Conservation (phyloP, 2,329 filamentous ascomycete species). For the Cadophora malorum region DNA sequence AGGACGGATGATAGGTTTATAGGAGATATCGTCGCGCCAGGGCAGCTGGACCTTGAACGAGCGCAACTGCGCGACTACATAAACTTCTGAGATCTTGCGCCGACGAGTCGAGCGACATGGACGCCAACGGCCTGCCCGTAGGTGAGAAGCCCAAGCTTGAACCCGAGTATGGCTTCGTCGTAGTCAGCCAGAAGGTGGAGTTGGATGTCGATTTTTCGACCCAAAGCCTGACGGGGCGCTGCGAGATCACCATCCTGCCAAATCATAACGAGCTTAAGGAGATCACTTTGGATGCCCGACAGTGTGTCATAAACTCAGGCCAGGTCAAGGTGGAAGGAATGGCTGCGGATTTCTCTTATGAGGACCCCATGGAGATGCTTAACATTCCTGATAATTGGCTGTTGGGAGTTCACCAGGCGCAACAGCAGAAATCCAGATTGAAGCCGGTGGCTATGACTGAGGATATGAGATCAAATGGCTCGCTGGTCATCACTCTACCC, state of each 20-base stretch:
- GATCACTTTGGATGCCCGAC: conserved; percentile 66
- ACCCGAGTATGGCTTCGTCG: conserved; percentile 48
- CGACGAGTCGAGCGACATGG: conserved; percentile 37
- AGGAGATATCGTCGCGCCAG: conserved; percentile 35
- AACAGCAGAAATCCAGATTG: conserved; percentile 73
- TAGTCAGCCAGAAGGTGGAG: conserved; percentile 86
- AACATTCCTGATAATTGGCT: conserved; percentile 65
- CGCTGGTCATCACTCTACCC: conserved; percentile 65
- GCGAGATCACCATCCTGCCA: conserved; percentile 75
- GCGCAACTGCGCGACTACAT: conserved; percentile 17
- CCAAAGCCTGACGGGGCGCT: conserved; percentile 76
- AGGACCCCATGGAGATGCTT: conserved; percentile 72
- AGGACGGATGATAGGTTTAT: conserved; percentile 38
- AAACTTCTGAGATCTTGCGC: conserved; percentile 19
- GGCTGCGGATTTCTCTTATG: conserved; percentile 44
- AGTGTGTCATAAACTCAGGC: conserved; percentile 62
- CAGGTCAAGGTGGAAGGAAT: conserved; percentile 57
- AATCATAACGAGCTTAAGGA: conserved; percentile 62
- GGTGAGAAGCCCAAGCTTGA: conserved; percentile 19
- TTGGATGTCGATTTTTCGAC: conserved; percentile 87
- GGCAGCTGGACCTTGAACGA: conserved; percentile 34
- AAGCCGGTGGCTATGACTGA: conserved; percentile 42
- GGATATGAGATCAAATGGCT: conserved; percentile 55
- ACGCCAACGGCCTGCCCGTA: conserved; percentile 31
- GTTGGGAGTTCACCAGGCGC: conserved; percentile 76